Conservation (phyloP, 805 yeast species). For the Metschnikowia hibisci region DNA sequence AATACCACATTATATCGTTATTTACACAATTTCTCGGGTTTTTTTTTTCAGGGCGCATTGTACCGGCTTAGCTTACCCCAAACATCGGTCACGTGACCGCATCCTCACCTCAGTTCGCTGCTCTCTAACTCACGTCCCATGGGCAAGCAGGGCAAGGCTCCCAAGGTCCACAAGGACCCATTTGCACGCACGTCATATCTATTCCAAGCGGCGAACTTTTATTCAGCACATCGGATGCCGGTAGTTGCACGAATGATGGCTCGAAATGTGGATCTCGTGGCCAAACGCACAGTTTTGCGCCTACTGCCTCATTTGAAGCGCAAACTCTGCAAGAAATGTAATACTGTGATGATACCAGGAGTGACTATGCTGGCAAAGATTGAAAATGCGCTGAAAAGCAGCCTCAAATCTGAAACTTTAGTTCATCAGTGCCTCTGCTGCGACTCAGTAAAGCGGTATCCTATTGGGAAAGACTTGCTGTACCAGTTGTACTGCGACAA, state of each 20-base stretch:
- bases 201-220: conserved; percentile 48
- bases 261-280: conserved; percentile 53
- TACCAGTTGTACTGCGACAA: conserved; percentile 47
- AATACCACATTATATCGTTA: too few relatives aligned
- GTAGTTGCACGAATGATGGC: conserved; percentile 54
- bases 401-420: conserved; percentile 39
- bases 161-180: conserved; percentile 47
- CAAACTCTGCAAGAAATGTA: conserved; percentile 64
- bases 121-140: background rate
- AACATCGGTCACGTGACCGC: conserved; percentile 3
- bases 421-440: conserved; percentile 51
- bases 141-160: conserved; percentile 14
- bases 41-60: too few relatives aligned
- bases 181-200: conserved; percentile 56
- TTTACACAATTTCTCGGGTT: too few relatives aligned
- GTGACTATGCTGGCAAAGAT: conserved; percentile 36
- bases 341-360: conserved; percentile 49
- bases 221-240: conserved; percentile 29
- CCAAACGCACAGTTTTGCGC: conserved; percentile 64
- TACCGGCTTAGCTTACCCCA: too few relatives aligned
- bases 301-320: conserved; percentile 65
- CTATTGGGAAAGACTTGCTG: conserved; percentile 53
- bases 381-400: conserved; percentile 37
- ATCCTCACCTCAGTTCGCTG: background rate
- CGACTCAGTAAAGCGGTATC: conserved; percentile 51